Conservation (phyloP, 495 filamentous ascomycete genomes). For the Bacidia gigantensis region DNA sequence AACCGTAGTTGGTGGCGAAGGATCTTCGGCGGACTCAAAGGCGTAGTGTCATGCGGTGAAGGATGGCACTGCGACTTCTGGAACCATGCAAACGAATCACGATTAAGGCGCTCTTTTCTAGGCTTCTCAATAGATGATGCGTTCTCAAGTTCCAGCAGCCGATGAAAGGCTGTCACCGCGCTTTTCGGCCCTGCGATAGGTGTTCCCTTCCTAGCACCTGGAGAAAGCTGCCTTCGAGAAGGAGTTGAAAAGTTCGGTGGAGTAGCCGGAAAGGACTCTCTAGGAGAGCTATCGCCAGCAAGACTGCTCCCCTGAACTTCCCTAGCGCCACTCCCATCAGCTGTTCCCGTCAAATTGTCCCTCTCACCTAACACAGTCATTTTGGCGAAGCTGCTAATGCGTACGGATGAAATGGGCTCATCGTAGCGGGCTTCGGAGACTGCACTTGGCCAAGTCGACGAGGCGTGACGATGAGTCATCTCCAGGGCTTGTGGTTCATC, state of each 20-base stretch:
- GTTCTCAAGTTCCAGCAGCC: background rate
- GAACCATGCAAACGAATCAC: background rate
- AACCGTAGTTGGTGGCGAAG: no score
- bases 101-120: background rate
- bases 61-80: background rate
- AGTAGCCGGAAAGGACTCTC: conserved; percentile 7
- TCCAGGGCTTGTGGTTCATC: background rate
- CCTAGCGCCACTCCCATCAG: conserved; percentile 20
- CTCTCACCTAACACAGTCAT: conserved; percentile 19
- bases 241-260: conserved; percentile 1
- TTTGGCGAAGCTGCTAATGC: conserved; percentile 22
- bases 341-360: conserved; percentile 23
- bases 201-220: background rate
- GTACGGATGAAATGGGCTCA: conserved; percentile 2
- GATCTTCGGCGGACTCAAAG: no score
- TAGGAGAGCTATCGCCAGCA: conserved; percentile 24
- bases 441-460: conserved; percentile 15
- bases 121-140: background rate
- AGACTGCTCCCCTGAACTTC: conserved; percentile 25
- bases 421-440: conserved; percentile 6
- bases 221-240: background rate
- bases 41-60: background rate
- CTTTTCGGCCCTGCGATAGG: background rate
- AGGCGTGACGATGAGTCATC: background rate
- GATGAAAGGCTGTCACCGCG: conserved; percentile 1